Base-by-base conservation (phyloP, 225 moss, liverwort and hornwort species). In the Rhytidiadelphus loreus region DNA sequence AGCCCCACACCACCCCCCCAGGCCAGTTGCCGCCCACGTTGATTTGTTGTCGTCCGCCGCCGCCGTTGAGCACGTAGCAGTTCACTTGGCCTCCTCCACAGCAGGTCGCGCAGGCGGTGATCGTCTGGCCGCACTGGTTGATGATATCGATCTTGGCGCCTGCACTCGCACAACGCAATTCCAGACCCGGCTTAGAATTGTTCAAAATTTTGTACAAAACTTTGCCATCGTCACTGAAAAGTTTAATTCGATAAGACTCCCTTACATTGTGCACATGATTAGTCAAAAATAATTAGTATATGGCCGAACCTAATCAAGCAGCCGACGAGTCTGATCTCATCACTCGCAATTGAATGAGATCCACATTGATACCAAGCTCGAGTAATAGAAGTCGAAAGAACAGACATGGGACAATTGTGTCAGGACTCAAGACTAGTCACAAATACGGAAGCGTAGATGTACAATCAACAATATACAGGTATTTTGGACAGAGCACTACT, bases 1-100 rank as follows among this genome's bases (percentile, higher is more conserved):
- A 95, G 26, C 80, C 94, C 95, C 96, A 96, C 30, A 96, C 73
- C 23, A 93, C 33, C 9, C 93, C 93, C 20, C 56, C 93, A 5
- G 87, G 87, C 95, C 93, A 95, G 48, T 82, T 89, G 37, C 65
- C 60, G 17, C 93, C 80, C 14, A 93, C 93, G 43, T 92, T 2
- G 82, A 93, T n/a, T 57, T 75, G 58, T 26, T 90, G 82, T 4
- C 9, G 26, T 12, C 91, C 81, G 43, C 73, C 82, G 41, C 71
- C 7, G 46, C 64, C 77, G 26, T 60, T 52, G 43, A 93, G 88
- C 64, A 53, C 66, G 9, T 90, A 91, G 71, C 90, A 91, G 68
- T 91, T 91, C 59, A 91, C 88, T 12, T 10, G 20, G 53, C 43
- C 14, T 22, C 93, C 91, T 4, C 93, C 84, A 66, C 85, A 88